Evolutionary conservation across 768 basidiomycete species (phyloP).

Genomic region (Vararia minispora): DNA sequence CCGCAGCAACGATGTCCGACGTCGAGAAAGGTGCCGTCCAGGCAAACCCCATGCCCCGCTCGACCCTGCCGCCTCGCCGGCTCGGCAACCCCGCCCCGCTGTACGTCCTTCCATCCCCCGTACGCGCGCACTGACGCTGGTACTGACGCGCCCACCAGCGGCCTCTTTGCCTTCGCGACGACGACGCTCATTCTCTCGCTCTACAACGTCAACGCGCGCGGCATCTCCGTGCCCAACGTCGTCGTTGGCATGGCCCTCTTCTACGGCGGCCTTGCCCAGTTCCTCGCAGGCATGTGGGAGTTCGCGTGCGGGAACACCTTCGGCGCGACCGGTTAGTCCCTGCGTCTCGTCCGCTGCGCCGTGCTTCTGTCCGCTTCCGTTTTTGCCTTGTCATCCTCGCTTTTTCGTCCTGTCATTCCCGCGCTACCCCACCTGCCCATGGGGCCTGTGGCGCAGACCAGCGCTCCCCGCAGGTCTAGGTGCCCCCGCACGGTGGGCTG

Average conservation of each 20-base stretch:
- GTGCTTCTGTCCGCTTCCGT: neutral
- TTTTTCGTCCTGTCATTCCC: too few species aligned
- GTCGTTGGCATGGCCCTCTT: slow-evolving; percentile 83
- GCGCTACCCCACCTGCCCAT: too few species aligned
- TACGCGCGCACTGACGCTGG: neutral
- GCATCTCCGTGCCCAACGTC: slow-evolving; percentile 47
- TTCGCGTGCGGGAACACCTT: slow-evolving; percentile 49
- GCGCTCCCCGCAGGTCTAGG: too few species aligned
- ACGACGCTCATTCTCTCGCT: slow-evolving; percentile 74
- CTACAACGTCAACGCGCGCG: slow-evolving; percentile 52
- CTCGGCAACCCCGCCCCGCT: slow-evolving; percentile 55
- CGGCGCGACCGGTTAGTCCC: slow-evolving; percentile 54
- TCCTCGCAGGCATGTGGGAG: slow-evolving; percentile 83
- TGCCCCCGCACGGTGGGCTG: too few species aligned
- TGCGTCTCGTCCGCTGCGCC: neutral
- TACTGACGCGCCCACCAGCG: slow-evolving; percentile 30
- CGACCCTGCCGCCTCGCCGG: slow-evolving; percentile 17
- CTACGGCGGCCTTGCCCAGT: slow-evolving; percentile 75
- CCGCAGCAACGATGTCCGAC: slow-evolving; percentile 27
- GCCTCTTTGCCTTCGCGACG: slow-evolving; percentile 74
- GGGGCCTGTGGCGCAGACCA: too few species aligned
- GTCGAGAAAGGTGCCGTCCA: slow-evolving; percentile 21
- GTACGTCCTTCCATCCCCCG: slow-evolving; percentile 21
- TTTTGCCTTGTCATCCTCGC: neutral
- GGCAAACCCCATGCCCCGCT: neutral